A percentile compares a stretch with the other conserved stretches of the same genome.
Evolutionary conservation across 441 rosid genomes (phyloP).

Genomic region (Erysimum pusillum): DNA sequence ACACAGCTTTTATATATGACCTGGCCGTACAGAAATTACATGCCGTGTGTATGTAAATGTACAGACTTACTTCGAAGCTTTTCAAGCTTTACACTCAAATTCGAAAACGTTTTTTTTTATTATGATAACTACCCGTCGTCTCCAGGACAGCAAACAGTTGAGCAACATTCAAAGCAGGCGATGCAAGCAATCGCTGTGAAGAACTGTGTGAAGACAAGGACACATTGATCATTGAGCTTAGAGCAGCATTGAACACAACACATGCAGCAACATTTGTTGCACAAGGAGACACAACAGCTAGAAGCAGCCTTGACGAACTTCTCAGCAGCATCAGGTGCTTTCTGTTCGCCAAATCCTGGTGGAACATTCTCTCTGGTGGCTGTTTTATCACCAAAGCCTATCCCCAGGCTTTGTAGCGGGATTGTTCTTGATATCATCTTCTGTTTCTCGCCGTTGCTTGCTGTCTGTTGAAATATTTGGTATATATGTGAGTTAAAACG

Average conservation of each 20-base stretch:
- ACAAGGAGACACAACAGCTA: constrained; percentile 71
- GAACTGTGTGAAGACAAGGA: constrained; percentile 65
- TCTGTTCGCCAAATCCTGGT: constrained; percentile 65
- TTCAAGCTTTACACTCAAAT: constrained; percentile 33
- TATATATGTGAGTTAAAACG: constrained; percentile 11
- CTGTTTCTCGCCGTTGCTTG: constrained; percentile 48
- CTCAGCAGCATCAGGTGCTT: constrained; percentile 77
- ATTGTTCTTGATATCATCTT: constrained; percentile 53
- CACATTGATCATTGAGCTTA: constrained; percentile 72
- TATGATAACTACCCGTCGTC: constrained; percentile 47
- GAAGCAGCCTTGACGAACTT: constrained; percentile 77
- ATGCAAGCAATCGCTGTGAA: constrained; percentile 76
- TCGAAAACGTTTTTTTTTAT: neutral
- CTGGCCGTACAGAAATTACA: constrained; percentile 36
- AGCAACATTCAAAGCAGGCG: constrained; percentile 88
- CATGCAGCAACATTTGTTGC: constrained; percentile 78
- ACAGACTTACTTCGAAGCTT: constrained; percentile 38
- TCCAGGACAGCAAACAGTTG: constrained; percentile 74
- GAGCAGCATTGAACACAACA: constrained; percentile 84
- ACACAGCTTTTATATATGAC: constrained; percentile 27
- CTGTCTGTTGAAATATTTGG: constrained; percentile 46
- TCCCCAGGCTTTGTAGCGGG: constrained; percentile 55
- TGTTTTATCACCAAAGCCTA: constrained; percentile 78
- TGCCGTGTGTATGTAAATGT: constrained; percentile 24
- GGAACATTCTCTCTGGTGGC: constrained; percentile 75